Evolutionary conservation across 2,329 filamentous ascomycete species (phyloP).

Genomic region (Penicillium sp.): DNA sequence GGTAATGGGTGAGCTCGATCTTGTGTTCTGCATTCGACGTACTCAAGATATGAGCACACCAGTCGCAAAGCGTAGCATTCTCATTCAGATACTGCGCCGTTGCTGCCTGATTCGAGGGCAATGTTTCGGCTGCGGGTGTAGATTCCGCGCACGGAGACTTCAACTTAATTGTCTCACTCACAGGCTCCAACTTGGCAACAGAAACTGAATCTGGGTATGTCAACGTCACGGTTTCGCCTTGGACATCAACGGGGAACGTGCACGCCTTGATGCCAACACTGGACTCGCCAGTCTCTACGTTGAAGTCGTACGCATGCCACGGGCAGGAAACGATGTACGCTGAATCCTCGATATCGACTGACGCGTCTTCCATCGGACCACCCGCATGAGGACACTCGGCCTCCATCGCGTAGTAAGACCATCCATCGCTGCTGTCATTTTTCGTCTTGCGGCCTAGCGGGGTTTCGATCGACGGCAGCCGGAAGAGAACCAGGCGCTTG

Average conservation of each 20-base stretch:
- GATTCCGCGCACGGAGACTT: conserved; percentile 31
- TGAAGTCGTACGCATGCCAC: conserved; percentile 57
- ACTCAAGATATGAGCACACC: conserved; percentile 53
- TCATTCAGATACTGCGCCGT: conserved; percentile 43
- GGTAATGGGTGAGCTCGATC: conserved; percentile 51
- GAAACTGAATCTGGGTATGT: conserved; percentile 33
- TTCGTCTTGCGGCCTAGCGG: conserved; percentile 26
- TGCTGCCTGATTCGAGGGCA: conserved; percentile 15
- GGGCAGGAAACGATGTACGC: conserved; percentile 54
- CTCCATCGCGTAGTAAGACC: conserved; percentile 56
- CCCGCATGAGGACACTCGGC: conserved; percentile 55
- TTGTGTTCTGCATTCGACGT: conserved; percentile 54
- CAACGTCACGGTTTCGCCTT: conserved; percentile 42
- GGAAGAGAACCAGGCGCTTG: conserved; percentile 54
- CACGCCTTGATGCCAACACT: conserved; percentile 55
- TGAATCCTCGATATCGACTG: conserved; percentile 55
- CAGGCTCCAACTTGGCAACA: conserved; percentile 45
- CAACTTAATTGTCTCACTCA: conserved; percentile 53
- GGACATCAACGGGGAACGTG: conserved; percentile 50
- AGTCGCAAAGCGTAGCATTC: conserved; percentile 52
- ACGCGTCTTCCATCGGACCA: conserved; percentile 52
- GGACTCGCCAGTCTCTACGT: conserved; percentile 55
- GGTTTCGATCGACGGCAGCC: conserved; percentile 47
- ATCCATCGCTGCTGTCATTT: conserved; percentile 45
- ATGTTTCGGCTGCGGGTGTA: background rate